phyloP scores from a whole-genome alignment of 345 rosid species.

The Dimocarpus longan region DNA sequence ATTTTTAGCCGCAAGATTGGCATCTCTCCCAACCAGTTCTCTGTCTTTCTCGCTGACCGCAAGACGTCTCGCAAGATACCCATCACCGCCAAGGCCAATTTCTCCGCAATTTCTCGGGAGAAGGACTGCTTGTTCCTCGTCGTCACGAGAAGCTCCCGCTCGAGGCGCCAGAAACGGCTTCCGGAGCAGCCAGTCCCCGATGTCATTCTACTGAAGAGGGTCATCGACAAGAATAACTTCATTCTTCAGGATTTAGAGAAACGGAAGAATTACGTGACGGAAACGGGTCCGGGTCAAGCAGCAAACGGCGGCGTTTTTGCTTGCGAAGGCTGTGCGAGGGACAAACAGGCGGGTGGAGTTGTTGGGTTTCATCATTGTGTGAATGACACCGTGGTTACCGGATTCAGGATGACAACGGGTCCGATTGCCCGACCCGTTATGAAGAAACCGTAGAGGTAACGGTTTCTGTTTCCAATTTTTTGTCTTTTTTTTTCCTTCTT shows the following conservation, averaged over 20 bases:
- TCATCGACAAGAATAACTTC: background rate
- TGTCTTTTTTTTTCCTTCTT: background rate
- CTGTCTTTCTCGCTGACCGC: conserved; percentile 33
- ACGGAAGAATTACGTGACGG: conserved; percentile 38
- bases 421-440: conserved; percentile 55
- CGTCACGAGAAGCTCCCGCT: conserved; percentile 32
- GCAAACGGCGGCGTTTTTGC: conserved; percentile 4
- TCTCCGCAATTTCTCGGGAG: conserved; percentile 33
- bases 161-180: conserved; percentile 35
- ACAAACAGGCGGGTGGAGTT: conserved; percentile 17
- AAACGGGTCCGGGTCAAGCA: conserved; percentile 19
- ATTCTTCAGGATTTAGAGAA: background rate
- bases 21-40: conserved; percentile 46
- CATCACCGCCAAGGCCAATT: conserved; percentile 40
- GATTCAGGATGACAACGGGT: conserved; percentile 51
- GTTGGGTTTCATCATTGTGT: conserved; percentile 52
- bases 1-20: conserved; percentile 39
- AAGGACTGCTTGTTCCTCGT: conserved; percentile 37
- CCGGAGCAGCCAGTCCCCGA: conserved; percentile 4
- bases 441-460: background rate
- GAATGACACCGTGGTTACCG: conserved; percentile 40
- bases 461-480: background rate
- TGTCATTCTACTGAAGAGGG: conserved; percentile 44
- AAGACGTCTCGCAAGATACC: conserved; percentile 24
- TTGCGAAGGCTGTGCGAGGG: conserved; percentile 46